Percentiles rank a stretch among this genome's conserved stretches.
Evolutionary conservation across 441 rosid species (phyloP).

Genomic region (Breynia disticha): DNA sequence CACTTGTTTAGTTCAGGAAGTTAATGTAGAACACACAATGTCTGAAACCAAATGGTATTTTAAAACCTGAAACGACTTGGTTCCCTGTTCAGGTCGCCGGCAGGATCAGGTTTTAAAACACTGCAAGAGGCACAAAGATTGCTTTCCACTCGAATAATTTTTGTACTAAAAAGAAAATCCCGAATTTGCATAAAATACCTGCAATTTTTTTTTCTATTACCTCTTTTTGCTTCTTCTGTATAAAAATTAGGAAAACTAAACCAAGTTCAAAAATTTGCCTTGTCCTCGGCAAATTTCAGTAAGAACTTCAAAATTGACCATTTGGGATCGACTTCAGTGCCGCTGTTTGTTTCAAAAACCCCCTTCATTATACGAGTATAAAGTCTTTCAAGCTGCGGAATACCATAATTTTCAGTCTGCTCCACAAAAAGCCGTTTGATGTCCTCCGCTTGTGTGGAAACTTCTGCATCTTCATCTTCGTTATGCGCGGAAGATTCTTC

Average conservation of each 20-base stretch:
- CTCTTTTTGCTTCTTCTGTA: neutral
- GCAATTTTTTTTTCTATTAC: neutral
- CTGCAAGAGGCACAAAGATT: too few relatives aligned
- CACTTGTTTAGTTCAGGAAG: too few relatives aligned
- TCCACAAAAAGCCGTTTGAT: constrained; percentile 41
- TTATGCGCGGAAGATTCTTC: constrained; percentile 24
- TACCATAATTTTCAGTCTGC: constrained; percentile 48
- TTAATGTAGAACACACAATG: too few relatives aligned
- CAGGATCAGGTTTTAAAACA: too few relatives aligned
- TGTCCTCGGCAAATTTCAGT: constrained; percentile 54
- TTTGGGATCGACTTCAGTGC: constrained; percentile 38
- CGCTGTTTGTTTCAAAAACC: constrained; percentile 42
- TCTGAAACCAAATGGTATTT: too few relatives aligned
- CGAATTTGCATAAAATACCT: constrained; percentile 50
- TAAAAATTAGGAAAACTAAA: constrained; percentile 13
- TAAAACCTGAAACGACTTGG: too few relatives aligned
- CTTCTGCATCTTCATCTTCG: constrained; percentile 39
- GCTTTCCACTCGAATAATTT: neutral
- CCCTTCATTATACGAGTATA: constrained; percentile 72
- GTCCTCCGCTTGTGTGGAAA: constrained; percentile 29
- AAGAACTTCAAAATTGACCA: constrained; percentile 81
- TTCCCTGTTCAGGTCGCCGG: too few relatives aligned
- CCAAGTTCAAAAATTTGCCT: constrained; percentile 54
- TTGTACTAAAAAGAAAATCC: constrained; percentile 33
- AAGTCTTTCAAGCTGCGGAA: constrained; percentile 86